These are phyloP conservation scores for Lasiodiplodia theobromae DNA, from an alignment of 2,329 filamentous ascomycete genomes.

Conservation along the genomic window DNA sequence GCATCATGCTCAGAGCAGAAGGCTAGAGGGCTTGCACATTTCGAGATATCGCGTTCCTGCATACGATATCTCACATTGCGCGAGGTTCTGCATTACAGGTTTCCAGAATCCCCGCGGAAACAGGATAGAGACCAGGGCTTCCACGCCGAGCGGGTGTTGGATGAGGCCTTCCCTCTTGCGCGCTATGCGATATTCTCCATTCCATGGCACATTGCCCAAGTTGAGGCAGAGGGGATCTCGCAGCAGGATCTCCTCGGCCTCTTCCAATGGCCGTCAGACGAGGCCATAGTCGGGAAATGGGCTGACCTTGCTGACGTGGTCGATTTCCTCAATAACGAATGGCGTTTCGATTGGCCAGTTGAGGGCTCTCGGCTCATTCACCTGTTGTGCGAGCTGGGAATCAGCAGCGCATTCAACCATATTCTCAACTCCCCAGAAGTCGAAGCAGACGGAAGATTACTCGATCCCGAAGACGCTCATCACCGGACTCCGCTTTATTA, in stretches of 20 bases:
- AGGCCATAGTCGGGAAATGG: neutral
- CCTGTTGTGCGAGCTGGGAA: neutral
- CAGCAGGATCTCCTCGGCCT: neutral
- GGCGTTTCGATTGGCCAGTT: neutral
- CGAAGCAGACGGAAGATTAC: neutral
- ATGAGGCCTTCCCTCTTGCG: neutral
- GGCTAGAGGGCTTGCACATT: neutral
- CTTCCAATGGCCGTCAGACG: neutral
- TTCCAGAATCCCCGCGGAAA: neutral
- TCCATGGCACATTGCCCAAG: neutral
- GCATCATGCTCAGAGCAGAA: too few species aligned
- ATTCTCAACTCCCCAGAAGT: neutral
- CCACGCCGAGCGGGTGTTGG: neutral
- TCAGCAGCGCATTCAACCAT: neutral
- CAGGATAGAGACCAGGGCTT: neutral
- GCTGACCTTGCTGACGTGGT: neutral
- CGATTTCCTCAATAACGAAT: constrained; percentile 1
- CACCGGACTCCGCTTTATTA: neutral
- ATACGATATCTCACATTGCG: neutral
- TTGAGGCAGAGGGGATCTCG: neutral
- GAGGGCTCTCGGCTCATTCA: neutral
- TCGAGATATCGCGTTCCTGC: neutral
- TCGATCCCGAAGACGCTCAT: neutral
- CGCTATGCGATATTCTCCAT: neutral
- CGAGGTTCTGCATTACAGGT: neutral